Conservation (phyloP, 2,329 filamentous ascomycete species). For the Chrysoporthe deuterocubensis region DNA sequence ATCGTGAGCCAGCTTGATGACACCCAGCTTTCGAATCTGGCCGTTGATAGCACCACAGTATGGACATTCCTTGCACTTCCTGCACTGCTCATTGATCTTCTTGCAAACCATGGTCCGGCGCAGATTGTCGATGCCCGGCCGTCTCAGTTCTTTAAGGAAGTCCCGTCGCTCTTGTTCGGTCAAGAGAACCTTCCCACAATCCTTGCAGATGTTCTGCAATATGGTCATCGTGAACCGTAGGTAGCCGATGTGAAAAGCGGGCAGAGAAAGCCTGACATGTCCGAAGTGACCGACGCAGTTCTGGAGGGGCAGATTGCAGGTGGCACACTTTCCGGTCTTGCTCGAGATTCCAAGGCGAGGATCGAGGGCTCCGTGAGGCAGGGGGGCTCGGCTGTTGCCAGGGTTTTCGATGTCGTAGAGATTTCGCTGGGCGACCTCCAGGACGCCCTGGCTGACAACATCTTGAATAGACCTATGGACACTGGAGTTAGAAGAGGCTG, state of each 20-base stretch:
- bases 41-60: conserved; percentile 85
- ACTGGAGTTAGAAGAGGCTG: conserved; percentile 14
- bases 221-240: conserved; percentile 91
- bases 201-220: conserved; percentile 94
- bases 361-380: conserved; percentile 85
- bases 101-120: conserved; percentile 83
- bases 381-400: conserved; percentile 70
- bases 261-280: conserved; percentile 86
- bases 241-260: conserved; percentile 95
- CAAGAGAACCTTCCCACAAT: conserved; percentile 83
- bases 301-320: conserved; percentile 80
- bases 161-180: conserved; percentile 77
- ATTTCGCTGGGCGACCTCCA: conserved; percentile 92
- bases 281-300: conserved; percentile 96
- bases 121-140: conserved; percentile 84
- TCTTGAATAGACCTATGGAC: conserved; percentile 78
- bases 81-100: conserved; percentile 85
- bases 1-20: conserved; percentile 94
- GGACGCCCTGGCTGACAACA: conserved; percentile 91
- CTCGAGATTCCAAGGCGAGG: conserved; percentile 85
- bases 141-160: conserved; percentile 79
- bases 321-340: conserved; percentile 78
- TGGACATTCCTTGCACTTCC: conserved; percentile 82
- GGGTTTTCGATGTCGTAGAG: conserved; percentile 84
- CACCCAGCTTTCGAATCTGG: conserved; percentile 86